phyloP scores from a whole-genome alignment of 2,329 filamentous ascomycete genomes.

The Helotiales sp. region DNA sequence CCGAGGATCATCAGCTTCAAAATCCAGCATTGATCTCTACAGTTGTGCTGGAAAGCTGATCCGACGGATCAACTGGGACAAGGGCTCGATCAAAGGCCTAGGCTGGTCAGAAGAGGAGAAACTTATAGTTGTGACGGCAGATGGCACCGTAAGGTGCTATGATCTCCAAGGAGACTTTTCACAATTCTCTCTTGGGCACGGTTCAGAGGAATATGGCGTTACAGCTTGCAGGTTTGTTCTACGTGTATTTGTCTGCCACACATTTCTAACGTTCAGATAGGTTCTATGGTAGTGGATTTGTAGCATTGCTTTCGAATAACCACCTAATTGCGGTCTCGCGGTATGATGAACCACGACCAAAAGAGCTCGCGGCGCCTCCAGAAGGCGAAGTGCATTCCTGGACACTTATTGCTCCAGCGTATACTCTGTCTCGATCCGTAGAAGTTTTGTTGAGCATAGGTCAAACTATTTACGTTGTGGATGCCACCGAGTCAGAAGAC shows the following conservation, averaged over 20 bases:
- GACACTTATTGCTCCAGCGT: slow-evolving; percentile 84
- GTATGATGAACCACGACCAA: slow-evolving; percentile 89
- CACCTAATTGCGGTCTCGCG: slow-evolving; percentile 83
- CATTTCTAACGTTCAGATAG: slow-evolving; percentile 23
- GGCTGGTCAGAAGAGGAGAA: slow-evolving; percentile 98
- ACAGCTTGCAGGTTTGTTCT: slow-evolving; percentile 68
- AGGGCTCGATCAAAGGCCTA: slow-evolving; percentile 82
- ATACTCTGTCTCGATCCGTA: slow-evolving; percentile 89
- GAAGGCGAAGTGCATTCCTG: slow-evolving; percentile 84
- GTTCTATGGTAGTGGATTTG: slow-evolving; percentile 92
- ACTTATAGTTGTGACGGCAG: slow-evolving; percentile 83
- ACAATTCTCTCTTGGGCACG: slow-evolving; percentile 89
- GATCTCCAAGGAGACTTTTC: slow-evolving; percentile 94
- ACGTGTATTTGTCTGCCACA: not conserved
- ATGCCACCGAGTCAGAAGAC: slow-evolving; percentile 89
- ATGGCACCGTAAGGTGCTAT: slow-evolving; percentile 87
- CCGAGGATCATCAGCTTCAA: slow-evolving; percentile 71
- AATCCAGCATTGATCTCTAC: slow-evolving; percentile 91
- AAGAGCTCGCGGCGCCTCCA: slow-evolving; percentile 76
- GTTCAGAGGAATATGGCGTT: slow-evolving; percentile 86
- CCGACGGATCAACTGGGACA: slow-evolving; percentile 87
- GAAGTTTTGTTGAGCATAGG: slow-evolving; percentile 88
- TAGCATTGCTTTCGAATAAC: slow-evolving; percentile 89
- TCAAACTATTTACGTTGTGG: slow-evolving; percentile 83
- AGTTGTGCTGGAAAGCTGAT: slow-evolving; percentile 90